Evolutionary conservation across 179 eudicot species (phyloP), one percentile per base, ranked within the genome.

Genomic region (Silene coronaria): DNA sequence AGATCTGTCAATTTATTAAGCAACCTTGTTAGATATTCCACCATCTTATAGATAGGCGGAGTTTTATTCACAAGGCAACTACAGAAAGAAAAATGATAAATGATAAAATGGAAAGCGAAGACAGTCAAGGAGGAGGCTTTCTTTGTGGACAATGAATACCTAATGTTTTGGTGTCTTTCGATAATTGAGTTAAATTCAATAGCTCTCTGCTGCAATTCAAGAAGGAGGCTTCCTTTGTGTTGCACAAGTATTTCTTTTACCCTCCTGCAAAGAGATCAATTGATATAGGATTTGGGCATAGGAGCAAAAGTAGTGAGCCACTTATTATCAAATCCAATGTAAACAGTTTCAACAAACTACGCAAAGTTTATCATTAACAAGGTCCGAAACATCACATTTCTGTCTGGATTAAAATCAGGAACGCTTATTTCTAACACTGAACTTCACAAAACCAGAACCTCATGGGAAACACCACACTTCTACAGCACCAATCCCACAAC

Each of bases 181-280:
- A 92, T 86, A 13, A 94, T 81, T 38, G 97, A 90, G 72, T 88
- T 86, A 66, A 94, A 94, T 78, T 94, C 98, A 60, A 90, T 85
- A 73, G 97, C 87, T 83, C 98, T 86, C 81, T 94, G 98, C 82
- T 94, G 98, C 85, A 94, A 86, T 85, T 94, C 98, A 78, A 94
- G 96, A 74, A 87, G 84, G 73, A 92, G 79, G 80, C 88, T 90
- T 75, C 96, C 98, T 76, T 94, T 94, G 74, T 81, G 82, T 68
- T 90, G 94, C 80, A 78, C 75, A 46, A 88, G 76, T 42, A 88
- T 87, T 51, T 90, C 92, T 77, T 92, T 92, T 64, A 92, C 86
- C 85, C 95, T 90, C 92, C 98, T 94, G 77, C 30, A 84, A 11
- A 71, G 66, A 3, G 38, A 57, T 45, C 62, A 26, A 36, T 45